Evolutionary conservation across 305 asterid genomes (phyloP).

Genomic region (Petunia hybrid): DNA sequence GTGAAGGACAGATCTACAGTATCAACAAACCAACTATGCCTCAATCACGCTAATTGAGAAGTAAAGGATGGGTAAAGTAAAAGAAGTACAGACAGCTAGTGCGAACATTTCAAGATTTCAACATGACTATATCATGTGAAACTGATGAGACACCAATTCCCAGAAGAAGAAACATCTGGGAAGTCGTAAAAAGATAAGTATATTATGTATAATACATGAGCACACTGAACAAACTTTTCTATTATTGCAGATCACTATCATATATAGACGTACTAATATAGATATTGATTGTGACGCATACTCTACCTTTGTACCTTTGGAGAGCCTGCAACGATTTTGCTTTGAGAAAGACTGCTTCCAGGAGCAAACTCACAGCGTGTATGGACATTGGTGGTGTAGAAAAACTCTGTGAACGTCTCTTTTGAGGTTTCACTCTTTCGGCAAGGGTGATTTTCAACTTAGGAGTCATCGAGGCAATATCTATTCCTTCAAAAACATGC

Average conservation of each 20-base stretch:
- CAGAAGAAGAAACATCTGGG: conserved; percentile 10
- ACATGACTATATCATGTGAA: conserved; percentile 5
- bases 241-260: neutral
- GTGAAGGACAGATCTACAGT: conserved; percentile 22
- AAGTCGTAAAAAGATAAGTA: neutral
- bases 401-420: conserved; percentile 59
- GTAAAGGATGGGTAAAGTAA: conserved; percentile 13
- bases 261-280: neutral
- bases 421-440: conserved; percentile 58
- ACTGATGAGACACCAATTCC: neutral
- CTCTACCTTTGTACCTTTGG: conserved; percentile 85
- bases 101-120: neutral
- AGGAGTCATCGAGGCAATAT: conserved; percentile 71
- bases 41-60: neutral
- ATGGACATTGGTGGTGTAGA: conserved; percentile 76
- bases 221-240: neutral
- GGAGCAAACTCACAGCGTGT: conserved; percentile 82
- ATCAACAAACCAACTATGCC: neutral
- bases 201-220: conserved; percentile 8
- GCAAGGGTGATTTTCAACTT: conserved; percentile 79
- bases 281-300: neutral
- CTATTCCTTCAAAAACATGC: conserved; percentile 96
- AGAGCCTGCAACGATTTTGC: conserved; percentile 85
- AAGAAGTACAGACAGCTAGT: conserved; percentile 17
- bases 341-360: conserved; percentile 84